A percentile compares a stretch with the other conserved stretches of the same genome.
These are phyloP conservation scores for Cercospora sojina DNA, from an alignment of 2,329 filamentous ascomycete genomes.

Conservation along the genomic window DNA sequence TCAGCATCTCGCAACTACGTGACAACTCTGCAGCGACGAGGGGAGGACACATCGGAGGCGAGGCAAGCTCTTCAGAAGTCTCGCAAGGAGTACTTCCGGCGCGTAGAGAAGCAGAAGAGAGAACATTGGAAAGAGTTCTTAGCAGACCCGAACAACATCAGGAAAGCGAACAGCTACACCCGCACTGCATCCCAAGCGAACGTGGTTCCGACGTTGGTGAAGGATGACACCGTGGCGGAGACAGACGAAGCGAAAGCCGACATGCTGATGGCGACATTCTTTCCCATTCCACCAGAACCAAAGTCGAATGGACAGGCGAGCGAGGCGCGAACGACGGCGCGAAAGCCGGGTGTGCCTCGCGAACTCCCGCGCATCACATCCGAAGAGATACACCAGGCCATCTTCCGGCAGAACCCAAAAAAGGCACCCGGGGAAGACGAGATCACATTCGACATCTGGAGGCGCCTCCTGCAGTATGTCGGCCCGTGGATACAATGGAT, in stretches of 20 bases:
- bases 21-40: background rate
- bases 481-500: background rate
- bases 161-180: background rate
- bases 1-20: too few relatives aligned
- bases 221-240: background rate
- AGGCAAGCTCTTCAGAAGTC: background rate
- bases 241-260: background rate
- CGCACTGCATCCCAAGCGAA: background rate
- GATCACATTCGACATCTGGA: background rate
- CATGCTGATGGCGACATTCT: background rate
- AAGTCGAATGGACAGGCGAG: background rate
- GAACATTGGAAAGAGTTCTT: background rate
- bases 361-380: background rate
- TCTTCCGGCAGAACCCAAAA: background rate
- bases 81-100: constrained; percentile 24
- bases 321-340: background rate
- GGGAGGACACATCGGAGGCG: background rate
- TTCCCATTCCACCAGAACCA: background rate
- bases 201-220: background rate
- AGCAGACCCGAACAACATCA: background rate
- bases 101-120: background rate
- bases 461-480: background rate
- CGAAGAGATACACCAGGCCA: background rate
- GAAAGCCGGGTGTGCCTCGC: background rate
- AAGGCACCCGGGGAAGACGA: background rate